These are phyloP conservation scores for Crithidia fasciculata DNA, from an alignment of 208 protist genomes.

Conservation along the genomic window DNA sequence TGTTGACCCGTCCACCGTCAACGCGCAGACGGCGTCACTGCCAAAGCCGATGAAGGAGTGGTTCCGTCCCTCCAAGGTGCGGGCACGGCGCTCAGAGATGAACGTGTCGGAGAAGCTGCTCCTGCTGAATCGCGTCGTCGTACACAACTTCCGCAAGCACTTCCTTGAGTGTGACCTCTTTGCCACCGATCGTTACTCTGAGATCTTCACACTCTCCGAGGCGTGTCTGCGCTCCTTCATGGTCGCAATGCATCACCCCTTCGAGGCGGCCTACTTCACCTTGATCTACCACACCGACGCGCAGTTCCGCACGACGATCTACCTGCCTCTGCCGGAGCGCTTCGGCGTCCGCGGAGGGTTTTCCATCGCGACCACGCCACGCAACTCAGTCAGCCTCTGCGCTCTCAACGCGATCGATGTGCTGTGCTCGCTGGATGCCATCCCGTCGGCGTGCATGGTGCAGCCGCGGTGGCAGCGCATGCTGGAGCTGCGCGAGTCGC, in stretches of 20 bases:
- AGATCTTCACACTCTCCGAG: constrained; percentile 45
- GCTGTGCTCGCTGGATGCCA: constrained; percentile 56
- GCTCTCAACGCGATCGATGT: constrained; percentile 68
- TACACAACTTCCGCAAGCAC: constrained; percentile 46
- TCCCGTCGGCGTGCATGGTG: constrained; percentile 40
- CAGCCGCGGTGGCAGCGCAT: constrained; percentile 44
- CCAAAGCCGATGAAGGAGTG: constrained; percentile 65
- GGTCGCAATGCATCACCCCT: constrained; percentile 55
- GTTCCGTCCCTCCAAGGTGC: constrained; percentile 37
- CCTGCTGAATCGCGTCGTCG: constrained; percentile 36
- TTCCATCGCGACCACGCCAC: constrained; percentile 46
- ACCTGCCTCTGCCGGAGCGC: constrained; percentile 65
- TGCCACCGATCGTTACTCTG: constrained; percentile 22
- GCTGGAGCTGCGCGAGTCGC: constrained; percentile 46
- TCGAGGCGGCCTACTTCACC: constrained; percentile 53
- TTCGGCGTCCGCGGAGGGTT: constrained; percentile 77
- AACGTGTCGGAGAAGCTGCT: constrained; percentile 45
- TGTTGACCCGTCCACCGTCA: constrained; percentile 18
- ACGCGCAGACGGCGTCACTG: constrained; percentile 8
- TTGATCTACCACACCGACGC: constrained; percentile 36
- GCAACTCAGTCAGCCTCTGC: constrained; percentile 32
- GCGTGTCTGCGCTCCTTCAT: constrained; percentile 63
- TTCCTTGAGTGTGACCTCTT: constrained; percentile 61
- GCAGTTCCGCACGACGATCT: constrained; percentile 64
- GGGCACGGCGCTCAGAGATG: constrained; percentile 30